Percentiles rank a stretch among this genome's conserved stretches.
These are phyloP conservation scores for Xylaria venustula DNA, from an alignment of 495 filamentous ascomycete species.

Conservation along the genomic window DNA sequence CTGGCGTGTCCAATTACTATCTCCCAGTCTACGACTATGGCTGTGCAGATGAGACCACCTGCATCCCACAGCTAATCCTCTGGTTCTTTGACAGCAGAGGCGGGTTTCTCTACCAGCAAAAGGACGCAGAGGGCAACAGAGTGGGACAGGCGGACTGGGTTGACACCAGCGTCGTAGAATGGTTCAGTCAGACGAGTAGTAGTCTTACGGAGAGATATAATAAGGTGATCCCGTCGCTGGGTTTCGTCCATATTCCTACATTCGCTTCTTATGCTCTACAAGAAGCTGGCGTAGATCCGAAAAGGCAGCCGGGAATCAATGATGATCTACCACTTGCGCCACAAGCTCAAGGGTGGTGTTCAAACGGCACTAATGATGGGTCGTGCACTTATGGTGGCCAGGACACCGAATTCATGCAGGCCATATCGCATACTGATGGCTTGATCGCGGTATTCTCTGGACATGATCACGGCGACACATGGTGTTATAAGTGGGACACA, in stretches of 20 bases:
- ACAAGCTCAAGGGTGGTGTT: conserved; percentile 51
- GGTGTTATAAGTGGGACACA: conserved; percentile 54
- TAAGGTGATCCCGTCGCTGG: conserved; percentile 57
- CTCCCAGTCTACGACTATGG: conserved; percentile 43
- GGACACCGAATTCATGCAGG: conserved; percentile 65
- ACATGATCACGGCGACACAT: conserved; percentile 70
- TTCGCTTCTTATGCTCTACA: conserved; percentile 57
- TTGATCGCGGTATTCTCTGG: conserved; percentile 65
- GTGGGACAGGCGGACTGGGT: conserved; percentile 47
- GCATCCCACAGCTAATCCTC: conserved; percentile 50
- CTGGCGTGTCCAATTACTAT: conserved; percentile 72
- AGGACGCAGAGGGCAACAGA: conserved; percentile 27
- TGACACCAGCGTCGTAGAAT: conserved; percentile 49
- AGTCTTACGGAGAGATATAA: conserved; percentile 42
- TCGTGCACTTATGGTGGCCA: conserved; percentile 48
- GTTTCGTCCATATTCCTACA: conserved; percentile 72
- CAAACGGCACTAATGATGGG: conserved; percentile 39
- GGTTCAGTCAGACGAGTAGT: conserved; percentile 56
- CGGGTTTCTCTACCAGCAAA: conserved; percentile 53
- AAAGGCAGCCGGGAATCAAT: conserved; percentile 63
- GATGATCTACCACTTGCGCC: conserved; percentile 56
- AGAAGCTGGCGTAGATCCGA: conserved; percentile 32
- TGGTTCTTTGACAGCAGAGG: conserved; percentile 79
- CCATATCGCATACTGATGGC: conserved; percentile 53
- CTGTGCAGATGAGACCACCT: conserved; percentile 19